A percentile compares a stretch with the other conserved stretches of the same genome.
Evolutionary conservation across 2,329 filamentous ascomycete genomes (phyloP).

Genomic region (Macrophomina pseudophaseolina): DNA sequence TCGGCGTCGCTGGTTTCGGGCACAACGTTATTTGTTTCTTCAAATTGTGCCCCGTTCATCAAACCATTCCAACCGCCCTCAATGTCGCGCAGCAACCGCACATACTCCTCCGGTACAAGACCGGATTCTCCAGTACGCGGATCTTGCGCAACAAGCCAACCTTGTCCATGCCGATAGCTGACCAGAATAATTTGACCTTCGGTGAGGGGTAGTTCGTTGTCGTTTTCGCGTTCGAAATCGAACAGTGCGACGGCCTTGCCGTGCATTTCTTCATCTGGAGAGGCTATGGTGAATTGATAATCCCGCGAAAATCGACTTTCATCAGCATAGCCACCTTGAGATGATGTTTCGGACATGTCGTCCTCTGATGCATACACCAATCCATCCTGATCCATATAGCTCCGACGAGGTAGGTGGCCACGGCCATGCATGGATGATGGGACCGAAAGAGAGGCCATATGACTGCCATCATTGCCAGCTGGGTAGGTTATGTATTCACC

Average conservation of each 20-base stretch:
- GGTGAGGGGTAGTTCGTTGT: constrained; percentile 89
- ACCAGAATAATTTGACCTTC: constrained; percentile 98
- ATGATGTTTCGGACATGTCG: constrained; percentile 35
- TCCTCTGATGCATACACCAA: constrained; percentile 49
- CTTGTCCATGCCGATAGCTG: constrained; percentile 93
- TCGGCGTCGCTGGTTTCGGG: constrained; percentile 20
- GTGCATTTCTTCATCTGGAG: constrained; percentile 96
- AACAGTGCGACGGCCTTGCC: constrained; percentile 95
- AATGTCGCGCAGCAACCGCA: constrained; percentile 88
- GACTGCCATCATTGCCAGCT: constrained; percentile 30
- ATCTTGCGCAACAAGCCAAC: constrained; percentile 96
- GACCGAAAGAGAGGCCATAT: constrained; percentile 10
- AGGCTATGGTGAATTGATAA: constrained; percentile 94
- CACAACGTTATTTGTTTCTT: not conserved
- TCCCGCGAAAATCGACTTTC: constrained; percentile 85
- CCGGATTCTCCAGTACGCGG: constrained; percentile 93
- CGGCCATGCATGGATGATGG: constrained; percentile 54
- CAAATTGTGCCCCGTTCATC: constrained; percentile 38
- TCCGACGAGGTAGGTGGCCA: constrained; percentile 50
- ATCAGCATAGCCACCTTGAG: constrained; percentile 56
- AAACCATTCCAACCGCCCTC: constrained; percentile 74
- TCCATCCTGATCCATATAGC: constrained; percentile 46
- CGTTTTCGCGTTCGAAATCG: constrained; percentile 92
- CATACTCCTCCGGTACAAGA: constrained; percentile 94
- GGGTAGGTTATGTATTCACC: constrained; percentile 80